A percentile compares a stretch with the other conserved stretches of the same genome.
These are phyloP conservation scores for Saccharomyces hybrid DNA, from an alignment of 1,139 yeast species.

Conservation along the genomic window DNA sequence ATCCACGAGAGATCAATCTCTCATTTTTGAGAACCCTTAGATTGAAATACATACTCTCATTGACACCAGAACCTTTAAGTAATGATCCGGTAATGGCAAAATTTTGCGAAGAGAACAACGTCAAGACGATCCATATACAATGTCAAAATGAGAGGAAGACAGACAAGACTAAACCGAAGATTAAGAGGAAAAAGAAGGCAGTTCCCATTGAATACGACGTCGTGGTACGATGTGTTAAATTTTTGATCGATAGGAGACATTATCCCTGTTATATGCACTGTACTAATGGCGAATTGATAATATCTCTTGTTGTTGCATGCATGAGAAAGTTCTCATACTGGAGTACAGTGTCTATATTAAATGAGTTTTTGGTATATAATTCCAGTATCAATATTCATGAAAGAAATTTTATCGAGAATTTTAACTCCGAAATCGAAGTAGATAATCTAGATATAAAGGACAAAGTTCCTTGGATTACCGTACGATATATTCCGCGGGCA, in stretches of 20 bases:
- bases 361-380: slow-evolving; percentile 73
- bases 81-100: slow-evolving; percentile 16
- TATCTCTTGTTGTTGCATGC: slow-evolving; percentile 79
- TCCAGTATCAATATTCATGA: slow-evolving; percentile 80
- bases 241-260: slow-evolving; percentile 50
- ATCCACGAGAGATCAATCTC: slow-evolving; percentile 69
- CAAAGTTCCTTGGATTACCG: slow-evolving; percentile 29
- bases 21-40: slow-evolving; percentile 63
- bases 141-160: slow-evolving; percentile 42
- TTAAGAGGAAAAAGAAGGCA: slow-evolving; percentile 70
- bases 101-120: slow-evolving; percentile 44
- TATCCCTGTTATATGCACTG: slow-evolving; percentile 83
- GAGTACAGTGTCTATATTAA: slow-evolving; percentile 83
- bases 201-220: slow-evolving; percentile 68
- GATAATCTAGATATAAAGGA: slow-evolving; percentile 21
- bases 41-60: slow-evolving; percentile 65
- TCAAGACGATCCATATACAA: slow-evolving; percentile 53
- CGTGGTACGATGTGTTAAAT: slow-evolving; percentile 51
- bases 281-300: slow-evolving; percentile 81
- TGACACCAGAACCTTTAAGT: slow-evolving; percentile 68
- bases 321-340: slow-evolving; percentile 76
- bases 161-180: slow-evolving; percentile 35
- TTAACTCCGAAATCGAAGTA: slow-evolving; percentile 55
- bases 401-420: slow-evolving; percentile 73
- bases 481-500: slow-evolving; percentile 12